phyloP scores from a whole-genome alignment of 176 grass and related monocot genomes.

The Ensete ventricosum region DNA sequence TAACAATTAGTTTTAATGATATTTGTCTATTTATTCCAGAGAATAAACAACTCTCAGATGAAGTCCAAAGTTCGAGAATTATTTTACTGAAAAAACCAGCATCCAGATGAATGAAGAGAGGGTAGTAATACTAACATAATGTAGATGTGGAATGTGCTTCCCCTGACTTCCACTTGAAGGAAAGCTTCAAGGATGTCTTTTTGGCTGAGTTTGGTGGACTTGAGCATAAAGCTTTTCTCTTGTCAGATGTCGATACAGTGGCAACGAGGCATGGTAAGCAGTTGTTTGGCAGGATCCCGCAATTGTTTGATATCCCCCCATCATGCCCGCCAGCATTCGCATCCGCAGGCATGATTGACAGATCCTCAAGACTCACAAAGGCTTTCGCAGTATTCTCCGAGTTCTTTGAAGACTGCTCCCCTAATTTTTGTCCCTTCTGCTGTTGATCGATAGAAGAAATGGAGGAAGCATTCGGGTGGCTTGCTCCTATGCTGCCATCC shows the following conservation, averaged over 20 bases:
- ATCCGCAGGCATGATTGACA: slow-evolving; percentile 23
- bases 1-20: neutral
- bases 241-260: slow-evolving; percentile 46
- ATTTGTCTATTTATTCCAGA: neutral
- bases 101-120: neutral
- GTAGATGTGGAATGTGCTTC: slow-evolving; percentile 58
- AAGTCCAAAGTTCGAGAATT: neutral
- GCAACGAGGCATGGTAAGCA: slow-evolving; percentile 79
- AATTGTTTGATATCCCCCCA: slow-evolving; percentile 60
- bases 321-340: slow-evolving; percentile 25
- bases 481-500: slow-evolving; percentile 31
- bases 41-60: neutral
- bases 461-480: slow-evolving; percentile 17
- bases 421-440: slow-evolving; percentile 44
- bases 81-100: neutral
- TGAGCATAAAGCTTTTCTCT: slow-evolving; percentile 53
- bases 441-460: slow-evolving; percentile 21
- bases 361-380: slow-evolving; percentile 46
- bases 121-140: slow-evolving; percentile 39
- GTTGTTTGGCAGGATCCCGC: slow-evolving; percentile 69
- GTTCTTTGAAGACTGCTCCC: slow-evolving; percentile 37
- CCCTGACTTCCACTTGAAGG: slow-evolving; percentile 78
- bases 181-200: slow-evolving; percentile 76
- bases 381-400: slow-evolving; percentile 35
- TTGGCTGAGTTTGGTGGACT: slow-evolving; percentile 73